Percentiles rank a stretch among this genome's conserved stretches.
Conservation (phyloP, 2,329 filamentous ascomycete genomes). For the Davidsoniella eucalypti region DNA sequence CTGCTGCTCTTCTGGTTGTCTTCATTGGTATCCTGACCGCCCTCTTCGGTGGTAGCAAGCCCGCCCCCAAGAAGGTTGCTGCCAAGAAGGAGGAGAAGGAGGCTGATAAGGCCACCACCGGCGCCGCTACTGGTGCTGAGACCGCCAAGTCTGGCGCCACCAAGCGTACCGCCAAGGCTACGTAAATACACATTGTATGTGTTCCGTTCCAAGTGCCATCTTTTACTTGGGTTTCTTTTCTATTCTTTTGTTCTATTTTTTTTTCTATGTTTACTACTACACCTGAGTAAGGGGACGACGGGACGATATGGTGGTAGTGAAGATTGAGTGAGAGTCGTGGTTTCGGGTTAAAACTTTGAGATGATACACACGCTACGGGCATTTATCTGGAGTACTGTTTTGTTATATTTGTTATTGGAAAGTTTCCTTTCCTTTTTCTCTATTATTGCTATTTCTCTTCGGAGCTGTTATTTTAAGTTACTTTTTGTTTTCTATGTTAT, state of each 20-base stretch:
- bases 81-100: slow-evolving; percentile 50
- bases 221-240: background rate
- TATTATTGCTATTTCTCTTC: slow-evolving; percentile 4
- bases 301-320: background rate
- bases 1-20: slow-evolving; percentile 54
- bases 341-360: slow-evolving; percentile 12
- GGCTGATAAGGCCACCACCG: slow-evolving; percentile 47
- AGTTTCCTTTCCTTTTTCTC: slow-evolving; percentile 3
- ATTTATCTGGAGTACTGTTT: slow-evolving; percentile 13
- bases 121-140: slow-evolving; percentile 45
- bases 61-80: slow-evolving; percentile 60
- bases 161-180: slow-evolving; percentile 40
- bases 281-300: background rate
- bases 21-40: slow-evolving; percentile 54
- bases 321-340: slow-evolving; percentile 1
- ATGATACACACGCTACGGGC: slow-evolving; percentile 11
- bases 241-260: background rate
- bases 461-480: background rate
- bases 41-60: slow-evolving; percentile 45
- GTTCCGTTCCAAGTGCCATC: background rate
- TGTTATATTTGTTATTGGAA: slow-evolving; percentile 6
- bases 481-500: slow-evolving; percentile 1
- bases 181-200: slow-evolving; percentile 2
- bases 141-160: slow-evolving; percentile 58
- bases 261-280: background rate